phyloP scores from a whole-genome alignment of 2,329 filamentous ascomycete genomes.

The Penicillium sp. region DNA sequence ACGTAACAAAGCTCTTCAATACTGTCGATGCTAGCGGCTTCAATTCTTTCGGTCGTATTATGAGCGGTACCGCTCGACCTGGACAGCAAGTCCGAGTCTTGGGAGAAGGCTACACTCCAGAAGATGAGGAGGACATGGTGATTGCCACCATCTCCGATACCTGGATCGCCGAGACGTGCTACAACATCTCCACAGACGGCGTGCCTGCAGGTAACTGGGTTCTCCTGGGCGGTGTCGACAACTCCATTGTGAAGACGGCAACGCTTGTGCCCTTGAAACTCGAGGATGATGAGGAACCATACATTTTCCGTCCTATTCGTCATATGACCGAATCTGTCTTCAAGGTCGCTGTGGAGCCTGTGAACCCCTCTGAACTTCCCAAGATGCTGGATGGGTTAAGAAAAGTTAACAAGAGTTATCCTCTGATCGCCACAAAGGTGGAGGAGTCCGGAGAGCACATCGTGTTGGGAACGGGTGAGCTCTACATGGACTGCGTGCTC shows the following conservation, averaged over 20 bases:
- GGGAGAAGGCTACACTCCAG: conserved; percentile 89
- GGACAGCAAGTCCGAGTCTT: conserved; percentile 82
- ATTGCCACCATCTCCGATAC: conserved; percentile 76
- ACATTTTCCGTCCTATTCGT: conserved; percentile 86
- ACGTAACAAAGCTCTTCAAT: conserved; percentile 90
- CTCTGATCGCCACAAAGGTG: conserved; percentile 90
- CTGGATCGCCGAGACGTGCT: conserved; percentile 85
- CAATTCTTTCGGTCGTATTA: conserved; percentile 79
- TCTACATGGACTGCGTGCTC: conserved; percentile 99
- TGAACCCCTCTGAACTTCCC: conserved; percentile 93
- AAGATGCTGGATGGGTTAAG: conserved; percentile 98
- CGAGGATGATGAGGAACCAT: conserved; percentile 82
- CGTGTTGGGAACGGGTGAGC: conserved; percentile 85
- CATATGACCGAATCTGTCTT: conserved; percentile 98
- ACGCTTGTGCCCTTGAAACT: conserved; percentile 77
- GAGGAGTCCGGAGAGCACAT: conserved; percentile 97
- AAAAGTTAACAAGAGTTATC: conserved; percentile 97
- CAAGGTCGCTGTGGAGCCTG: conserved; percentile 95
- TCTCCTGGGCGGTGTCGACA: conserved; percentile 86
- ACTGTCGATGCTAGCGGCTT: conserved; percentile 86
- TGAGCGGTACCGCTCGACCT: conserved; percentile 83
- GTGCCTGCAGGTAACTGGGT: conserved; percentile 93
- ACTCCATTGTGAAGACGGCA: conserved; percentile 96
- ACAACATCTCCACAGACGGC: conserved; percentile 85
- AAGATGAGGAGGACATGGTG: conserved; percentile 97